These are phyloP conservation scores for Metarhizium brunneum DNA, from an alignment of 2,329 filamentous ascomycete species.

Conservation along the genomic window DNA sequence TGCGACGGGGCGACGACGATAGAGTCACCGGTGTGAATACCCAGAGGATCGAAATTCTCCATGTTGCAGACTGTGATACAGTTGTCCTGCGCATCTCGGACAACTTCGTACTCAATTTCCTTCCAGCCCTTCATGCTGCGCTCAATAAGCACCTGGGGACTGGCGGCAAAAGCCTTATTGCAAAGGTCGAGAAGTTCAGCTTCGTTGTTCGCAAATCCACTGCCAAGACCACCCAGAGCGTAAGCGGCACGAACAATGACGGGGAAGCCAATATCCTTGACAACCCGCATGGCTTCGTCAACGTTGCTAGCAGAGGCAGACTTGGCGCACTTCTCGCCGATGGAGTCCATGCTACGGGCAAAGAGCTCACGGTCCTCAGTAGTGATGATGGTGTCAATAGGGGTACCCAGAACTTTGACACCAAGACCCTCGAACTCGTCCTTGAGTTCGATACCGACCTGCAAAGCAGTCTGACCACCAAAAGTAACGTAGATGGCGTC, in stretches of 20 bases:
- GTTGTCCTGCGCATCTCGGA: slow-evolving; percentile 90
- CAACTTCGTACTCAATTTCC: slow-evolving; percentile 98
- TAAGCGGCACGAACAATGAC: slow-evolving; percentile 97
- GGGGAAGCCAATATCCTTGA: slow-evolving; percentile 87
- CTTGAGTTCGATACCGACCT: slow-evolving; percentile 93
- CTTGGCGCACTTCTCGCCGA: slow-evolving; percentile 95
- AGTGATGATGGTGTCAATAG: slow-evolving; percentile 96
- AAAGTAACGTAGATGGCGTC: slow-evolving; percentile 98
- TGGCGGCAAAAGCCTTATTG: slow-evolving; percentile 89
- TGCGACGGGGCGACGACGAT: slow-evolving; percentile 97
- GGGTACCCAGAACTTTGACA: slow-evolving; percentile 89
- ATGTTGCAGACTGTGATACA: slow-evolving; percentile 99
- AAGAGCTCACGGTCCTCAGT: slow-evolving; percentile 98
- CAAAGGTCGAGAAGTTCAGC: slow-evolving; percentile 77
- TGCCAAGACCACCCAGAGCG: slow-evolving; percentile 87
- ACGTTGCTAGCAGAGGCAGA: slow-evolving; percentile 85
- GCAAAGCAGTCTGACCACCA: slow-evolving; percentile 92
- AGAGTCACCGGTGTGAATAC: slow-evolving; percentile 96
- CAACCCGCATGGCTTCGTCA: slow-evolving; percentile 79
- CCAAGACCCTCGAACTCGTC: slow-evolving; percentile 91
- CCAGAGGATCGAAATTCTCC: slow-evolving; percentile 98
- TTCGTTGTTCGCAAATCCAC: slow-evolving; percentile 88
- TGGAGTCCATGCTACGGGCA: slow-evolving; percentile 95
- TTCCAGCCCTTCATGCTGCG: slow-evolving; percentile 99
- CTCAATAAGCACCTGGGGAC: slow-evolving; percentile 93